Percentiles rank a stretch among this genome's conserved stretches.
Evolutionary conservation across 2,329 filamentous ascomycete species (phyloP).

Genomic region (Epicoccum nigrum): DNA sequence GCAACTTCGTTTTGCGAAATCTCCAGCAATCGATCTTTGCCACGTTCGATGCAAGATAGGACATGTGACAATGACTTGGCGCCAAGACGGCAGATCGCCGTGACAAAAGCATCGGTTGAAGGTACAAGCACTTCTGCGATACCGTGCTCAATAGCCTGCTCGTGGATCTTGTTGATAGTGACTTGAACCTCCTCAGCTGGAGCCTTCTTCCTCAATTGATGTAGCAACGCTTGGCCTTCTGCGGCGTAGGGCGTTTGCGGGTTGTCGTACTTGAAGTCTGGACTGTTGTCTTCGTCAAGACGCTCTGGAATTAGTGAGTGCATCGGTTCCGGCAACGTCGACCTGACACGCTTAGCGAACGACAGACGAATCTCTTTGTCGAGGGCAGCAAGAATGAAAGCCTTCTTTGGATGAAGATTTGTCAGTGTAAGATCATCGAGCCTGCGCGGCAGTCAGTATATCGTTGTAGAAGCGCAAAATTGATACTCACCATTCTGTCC

Average conservation of each 20-base stretch:
- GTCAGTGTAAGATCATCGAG: slow-evolving; percentile 81
- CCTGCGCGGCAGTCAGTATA: slow-evolving; percentile 49
- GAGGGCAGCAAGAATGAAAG: slow-evolving; percentile 86
- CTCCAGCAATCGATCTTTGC: slow-evolving; percentile 84
- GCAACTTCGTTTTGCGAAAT: slow-evolving; percentile 76
- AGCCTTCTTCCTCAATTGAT: slow-evolving; percentile 82
- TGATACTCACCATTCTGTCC: slow-evolving; percentile 81
- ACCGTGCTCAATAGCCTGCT: slow-evolving; percentile 72
- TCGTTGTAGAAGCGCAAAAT: too few relatives aligned
- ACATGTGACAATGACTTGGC: slow-evolving; percentile 97
- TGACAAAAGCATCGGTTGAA: slow-evolving; percentile 94
- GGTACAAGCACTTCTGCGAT: slow-evolving; percentile 76
- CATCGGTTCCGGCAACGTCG: slow-evolving; percentile 86
- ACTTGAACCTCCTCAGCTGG: slow-evolving; percentile 85
- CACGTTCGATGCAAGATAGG: slow-evolving; percentile 92
- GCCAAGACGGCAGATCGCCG: slow-evolving; percentile 88
- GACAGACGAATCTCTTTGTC: slow-evolving; percentile 97
- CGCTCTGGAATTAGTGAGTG: slow-evolving; percentile 79
- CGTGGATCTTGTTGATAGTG: slow-evolving; percentile 79
- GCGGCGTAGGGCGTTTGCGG: slow-evolving; percentile 80
- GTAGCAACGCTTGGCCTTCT: slow-evolving; percentile 82
- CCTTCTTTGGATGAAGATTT: slow-evolving; percentile 82
- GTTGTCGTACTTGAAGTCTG: slow-evolving; percentile 87
- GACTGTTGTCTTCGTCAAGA: slow-evolving; percentile 93
- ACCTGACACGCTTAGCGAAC: slow-evolving; percentile 94